Evolutionary conservation across 192 early-diverging fungal species (phyloP), one percentile per base, ranked within the genome.

Genomic region (Backusella circina): DNA sequence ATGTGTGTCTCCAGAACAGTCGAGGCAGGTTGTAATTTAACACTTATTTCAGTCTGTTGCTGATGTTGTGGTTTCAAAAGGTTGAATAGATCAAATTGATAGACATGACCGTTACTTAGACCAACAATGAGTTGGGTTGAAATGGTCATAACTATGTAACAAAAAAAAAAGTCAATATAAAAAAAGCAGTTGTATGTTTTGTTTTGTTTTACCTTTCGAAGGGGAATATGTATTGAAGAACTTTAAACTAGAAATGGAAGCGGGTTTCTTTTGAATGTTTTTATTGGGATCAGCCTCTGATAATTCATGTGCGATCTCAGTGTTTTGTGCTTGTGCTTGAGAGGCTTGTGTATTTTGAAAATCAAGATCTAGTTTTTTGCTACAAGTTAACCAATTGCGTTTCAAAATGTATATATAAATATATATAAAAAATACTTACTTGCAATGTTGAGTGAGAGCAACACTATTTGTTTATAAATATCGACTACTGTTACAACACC

Each of bases 191-290:
- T n/a, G 1, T 13, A 31, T 28, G 21, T 10, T 12, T 6, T 57
- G 0, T 8, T 51, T 10, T 21, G 5, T 51, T 65, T 57, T 68
- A 78, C 77, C 32, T 47, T 68, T 68, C 15, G 21, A 50, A 50
- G 64, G 65, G 26, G 77, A 50, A 69, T 78, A 74, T 28, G 77
- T 73, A 33, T 73, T 70, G 31, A 69, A 65, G 36, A 78, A 74
- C 5, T 50, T 47, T 5, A 78, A 21, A 28, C 12, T 36, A 6
- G 76, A 66, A 1, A 77, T 38, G 8, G 39, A 32, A 16, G 70
- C 36, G 23, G 69, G 69, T 8, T 70, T 70, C 39, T 47, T 72
- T 36, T 61, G 50, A 16, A 51, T 31, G 13, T 61, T 38, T n/a
- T 21, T 26, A 33, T 31, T 61, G 1, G 32, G 28, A 32, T 51